Evolutionary conservation across 495 filamentous ascomycete genomes (phyloP).

Genomic region (Trichocladium uniseriatum): DNA sequence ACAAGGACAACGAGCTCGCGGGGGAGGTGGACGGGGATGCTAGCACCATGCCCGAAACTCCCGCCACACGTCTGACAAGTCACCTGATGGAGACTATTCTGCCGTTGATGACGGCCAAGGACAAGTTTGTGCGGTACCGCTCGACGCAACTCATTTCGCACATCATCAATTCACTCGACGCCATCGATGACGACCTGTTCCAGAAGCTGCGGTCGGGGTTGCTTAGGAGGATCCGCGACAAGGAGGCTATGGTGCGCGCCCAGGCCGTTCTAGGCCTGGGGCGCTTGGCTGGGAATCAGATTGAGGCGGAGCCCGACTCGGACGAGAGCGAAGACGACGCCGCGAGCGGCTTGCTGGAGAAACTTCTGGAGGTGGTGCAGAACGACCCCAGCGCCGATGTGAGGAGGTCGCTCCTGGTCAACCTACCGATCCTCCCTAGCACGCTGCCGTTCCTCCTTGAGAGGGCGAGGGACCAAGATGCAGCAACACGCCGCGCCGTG

Average conservation of each 20-base stretch:
- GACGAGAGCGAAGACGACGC: slow-evolving; percentile 53
- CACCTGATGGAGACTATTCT: slow-evolving; percentile 61
- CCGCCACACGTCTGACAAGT: slow-evolving; percentile 63
- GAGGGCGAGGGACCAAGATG: slow-evolving; percentile 80
- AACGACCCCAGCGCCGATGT: slow-evolving; percentile 94
- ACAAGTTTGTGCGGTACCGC: slow-evolving; percentile 86
- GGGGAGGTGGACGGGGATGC: slow-evolving; percentile 46
- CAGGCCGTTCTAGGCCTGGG: slow-evolving; percentile 91
- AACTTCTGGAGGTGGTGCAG: slow-evolving; percentile 83
- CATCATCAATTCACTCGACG: slow-evolving; percentile 79
- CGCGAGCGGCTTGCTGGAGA: slow-evolving; percentile 57
- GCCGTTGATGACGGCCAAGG: slow-evolving; percentile 67
- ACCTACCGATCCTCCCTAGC: slow-evolving; percentile 66
- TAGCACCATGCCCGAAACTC: slow-evolving; percentile 64
- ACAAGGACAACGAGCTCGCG: slow-evolving; percentile 60
- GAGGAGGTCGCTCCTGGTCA: slow-evolving; percentile 75
- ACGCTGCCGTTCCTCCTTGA: slow-evolving; percentile 91
- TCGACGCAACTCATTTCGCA: slow-evolving; percentile 82
- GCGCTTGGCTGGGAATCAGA: slow-evolving; percentile 70
- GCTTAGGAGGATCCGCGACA: slow-evolving; percentile 79
- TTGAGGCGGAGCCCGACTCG: slow-evolving; percentile 62
- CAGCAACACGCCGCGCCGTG: slow-evolving; percentile 68
- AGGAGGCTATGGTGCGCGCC: slow-evolving; percentile 80
- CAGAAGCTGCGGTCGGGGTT: slow-evolving; percentile 66
- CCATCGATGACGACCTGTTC: slow-evolving; percentile 84